Evolutionary conservation across 371 early-diverging fungal species (phyloP).

Genomic region (Apophysomyces trapeziformis): DNA sequence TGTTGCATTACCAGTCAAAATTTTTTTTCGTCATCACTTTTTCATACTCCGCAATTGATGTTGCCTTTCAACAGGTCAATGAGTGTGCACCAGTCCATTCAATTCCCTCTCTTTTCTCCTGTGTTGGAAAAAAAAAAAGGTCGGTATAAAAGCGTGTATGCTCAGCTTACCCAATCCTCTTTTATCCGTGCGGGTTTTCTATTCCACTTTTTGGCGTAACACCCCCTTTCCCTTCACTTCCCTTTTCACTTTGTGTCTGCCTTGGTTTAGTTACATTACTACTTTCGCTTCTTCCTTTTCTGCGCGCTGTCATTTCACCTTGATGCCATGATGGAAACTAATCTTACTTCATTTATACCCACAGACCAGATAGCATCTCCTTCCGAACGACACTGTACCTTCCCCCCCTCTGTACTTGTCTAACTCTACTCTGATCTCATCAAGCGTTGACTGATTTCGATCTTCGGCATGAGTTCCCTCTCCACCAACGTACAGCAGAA

Average conservation of each 20-base stretch:
- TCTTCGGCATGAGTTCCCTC: conserved; percentile 17
- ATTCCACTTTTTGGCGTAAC: conserved; percentile 2
- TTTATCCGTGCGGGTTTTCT: conserved; percentile 5
- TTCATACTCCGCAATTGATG: no score
- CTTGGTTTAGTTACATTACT: background rate
- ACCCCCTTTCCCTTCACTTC: background rate
- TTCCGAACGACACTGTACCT: background rate
- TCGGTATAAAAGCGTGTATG: conserved; percentile 9
- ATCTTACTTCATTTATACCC: background rate
- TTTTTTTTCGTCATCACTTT: no score
- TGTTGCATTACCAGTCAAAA: background rate
- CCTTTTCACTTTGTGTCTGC: background rate
- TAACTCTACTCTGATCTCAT: background rate
- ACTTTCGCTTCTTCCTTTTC: background rate
- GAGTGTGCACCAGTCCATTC: background rate
- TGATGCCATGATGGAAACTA: background rate
- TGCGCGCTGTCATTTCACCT: background rate
- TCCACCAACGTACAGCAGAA: conserved; percentile 20
- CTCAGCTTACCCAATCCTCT: conserved; percentile 9
- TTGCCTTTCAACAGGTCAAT: background rate
- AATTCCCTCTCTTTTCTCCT: conserved; percentile 5
- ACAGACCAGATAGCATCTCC: background rate
- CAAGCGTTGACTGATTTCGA: conserved; percentile 2
- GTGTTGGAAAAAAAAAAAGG: conserved; percentile 6
- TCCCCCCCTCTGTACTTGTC: background rate